Base-by-base conservation (phyloP, 2,329 filamentous ascomycete species). In the Incumbomyces delicatus region DNA sequence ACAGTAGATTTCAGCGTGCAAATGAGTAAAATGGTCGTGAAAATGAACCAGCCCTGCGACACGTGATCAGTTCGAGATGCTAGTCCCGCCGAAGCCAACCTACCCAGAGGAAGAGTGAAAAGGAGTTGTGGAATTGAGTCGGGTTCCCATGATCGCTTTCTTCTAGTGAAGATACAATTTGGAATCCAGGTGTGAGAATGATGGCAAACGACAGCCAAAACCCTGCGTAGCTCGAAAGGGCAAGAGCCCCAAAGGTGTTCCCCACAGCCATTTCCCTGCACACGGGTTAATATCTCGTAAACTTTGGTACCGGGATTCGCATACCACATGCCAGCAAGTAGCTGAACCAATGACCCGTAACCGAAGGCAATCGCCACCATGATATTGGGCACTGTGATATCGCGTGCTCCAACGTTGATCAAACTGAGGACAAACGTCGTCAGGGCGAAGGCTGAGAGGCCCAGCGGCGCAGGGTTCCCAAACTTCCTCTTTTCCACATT, bases 281-380 rank as follows among this genome's bases (percentile, higher is more conserved):
- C 22, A 27, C 22, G 8, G 22, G 22, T 27, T 27, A 27, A 8
- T 27, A 8, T 27, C 22, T 4, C 22, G 22, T 27, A 5, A 8
- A 27, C 8, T 27, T 27, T 8, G 13, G 30, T 10, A 29, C 11
- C 2, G n/a, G 29, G 16, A 27, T 11, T 34, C 8, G 69, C 69
- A 53, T 75, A 87, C 86, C 86, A 92, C 86, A 90, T 92, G 70
- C 86, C 86, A 54, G 85, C 83, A 17, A 87, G 70, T 42, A 90
- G 72, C 70, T 92, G 86, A 35, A 89, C 78, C 13, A 88, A 71
- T 58, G 85, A 85, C 58, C 85, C 85, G 62, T 89, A 89, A 18
- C 76, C 85, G 56, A 83, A 82, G 5, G 84, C 83, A 13, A 83
- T 67, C 11, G 78, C 76, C 8, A 88, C 72, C 37, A 83, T 79